phyloP scores from a whole-genome alignment of 139 green algal species.

The Gonium pectorale region DNA sequence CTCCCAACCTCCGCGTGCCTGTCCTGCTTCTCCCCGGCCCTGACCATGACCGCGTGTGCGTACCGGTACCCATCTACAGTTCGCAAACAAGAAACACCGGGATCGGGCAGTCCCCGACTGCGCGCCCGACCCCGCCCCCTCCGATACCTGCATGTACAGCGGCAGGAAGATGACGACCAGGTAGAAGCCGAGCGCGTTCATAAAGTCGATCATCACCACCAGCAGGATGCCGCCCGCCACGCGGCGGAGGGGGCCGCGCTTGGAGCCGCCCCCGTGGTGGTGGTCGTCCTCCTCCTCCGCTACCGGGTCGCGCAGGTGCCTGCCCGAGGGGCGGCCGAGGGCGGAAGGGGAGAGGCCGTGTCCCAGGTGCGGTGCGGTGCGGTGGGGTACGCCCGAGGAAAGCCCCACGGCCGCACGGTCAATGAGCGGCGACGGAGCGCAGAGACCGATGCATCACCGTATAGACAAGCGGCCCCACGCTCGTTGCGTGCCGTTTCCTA shows the following conservation, averaged over 20 bases:
- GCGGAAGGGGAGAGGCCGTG: background rate
- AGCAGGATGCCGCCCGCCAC: constrained; percentile 15
- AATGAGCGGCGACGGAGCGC: too few species aligned
- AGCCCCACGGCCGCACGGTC: too few species aligned
- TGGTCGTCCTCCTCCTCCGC: constrained; percentile 23
- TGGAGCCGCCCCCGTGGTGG: constrained; percentile 1
- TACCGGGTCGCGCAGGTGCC: constrained; percentile 42
- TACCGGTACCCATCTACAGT: too few species aligned
- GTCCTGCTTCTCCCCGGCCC: too few species aligned
- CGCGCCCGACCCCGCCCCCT: background rate
- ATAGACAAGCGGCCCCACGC: too few species aligned
- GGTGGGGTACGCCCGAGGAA: too few species aligned
- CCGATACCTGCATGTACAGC: constrained; percentile 52
- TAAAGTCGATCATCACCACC: constrained; percentile 54
- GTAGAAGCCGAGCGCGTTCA: constrained; percentile 60
- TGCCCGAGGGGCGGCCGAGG: background rate
- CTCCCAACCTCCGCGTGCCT: too few species aligned
- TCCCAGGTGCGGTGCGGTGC: background rate
- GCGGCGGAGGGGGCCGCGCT: constrained; percentile 10
- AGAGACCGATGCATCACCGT: too few species aligned
- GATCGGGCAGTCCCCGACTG: too few species aligned
- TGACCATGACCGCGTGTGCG: too few species aligned
- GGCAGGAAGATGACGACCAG: constrained; percentile 59
- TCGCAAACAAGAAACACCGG: too few species aligned
- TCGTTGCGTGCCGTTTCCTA: too few species aligned